Evolutionary conservation across 1,139 yeast genomes (phyloP).

Genomic region (Kazachstania sp.): DNA sequence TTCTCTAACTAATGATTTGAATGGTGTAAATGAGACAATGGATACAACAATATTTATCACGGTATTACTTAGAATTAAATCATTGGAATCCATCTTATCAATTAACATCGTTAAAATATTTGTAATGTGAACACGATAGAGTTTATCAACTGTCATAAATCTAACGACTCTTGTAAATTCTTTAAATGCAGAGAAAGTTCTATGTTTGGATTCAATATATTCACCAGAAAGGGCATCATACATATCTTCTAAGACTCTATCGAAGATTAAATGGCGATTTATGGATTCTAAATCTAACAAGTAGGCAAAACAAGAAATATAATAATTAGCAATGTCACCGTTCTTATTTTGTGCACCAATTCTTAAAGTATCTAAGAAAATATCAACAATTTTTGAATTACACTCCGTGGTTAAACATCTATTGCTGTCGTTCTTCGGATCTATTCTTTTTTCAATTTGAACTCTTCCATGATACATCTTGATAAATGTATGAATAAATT

Average conservation of each 20-base stretch:
- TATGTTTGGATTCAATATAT: slow-evolving; percentile 72
- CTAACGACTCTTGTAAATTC: slow-evolving; percentile 60
- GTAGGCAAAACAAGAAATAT: slow-evolving; percentile 53
- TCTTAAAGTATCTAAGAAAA: slow-evolving; percentile 50
- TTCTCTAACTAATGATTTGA: slow-evolving; percentile 41
- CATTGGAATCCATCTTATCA: slow-evolving; percentile 87
- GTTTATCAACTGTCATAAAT: slow-evolving; percentile 54
- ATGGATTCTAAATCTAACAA: slow-evolving; percentile 57
- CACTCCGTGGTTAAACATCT: slow-evolving; percentile 39
- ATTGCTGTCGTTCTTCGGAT: slow-evolving; percentile 24
- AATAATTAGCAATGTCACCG: slow-evolving; percentile 47
- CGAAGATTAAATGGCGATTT: slow-evolving; percentile 42
- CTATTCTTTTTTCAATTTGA: slow-evolving; percentile 36
- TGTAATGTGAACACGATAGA: slow-evolving; percentile 70
- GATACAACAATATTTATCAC: slow-evolving; percentile 67
- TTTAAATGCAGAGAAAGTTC: slow-evolving; percentile 67
- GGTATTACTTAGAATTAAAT: slow-evolving; percentile 61
- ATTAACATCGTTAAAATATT: slow-evolving; percentile 61
- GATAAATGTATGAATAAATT: slow-evolving; percentile 48
- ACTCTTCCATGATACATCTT: slow-evolving; percentile 53
- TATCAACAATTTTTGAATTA: slow-evolving; percentile 37
- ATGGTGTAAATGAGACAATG: slow-evolving; percentile 65
- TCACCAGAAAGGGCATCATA: slow-evolving; percentile 73
- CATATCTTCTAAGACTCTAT: slow-evolving; percentile 58
- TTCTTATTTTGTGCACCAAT: slow-evolving; percentile 77